phyloP scores from a whole-genome alignment of 2,329 filamentous ascomycete species.

The Fusarium tjaetaba region DNA sequence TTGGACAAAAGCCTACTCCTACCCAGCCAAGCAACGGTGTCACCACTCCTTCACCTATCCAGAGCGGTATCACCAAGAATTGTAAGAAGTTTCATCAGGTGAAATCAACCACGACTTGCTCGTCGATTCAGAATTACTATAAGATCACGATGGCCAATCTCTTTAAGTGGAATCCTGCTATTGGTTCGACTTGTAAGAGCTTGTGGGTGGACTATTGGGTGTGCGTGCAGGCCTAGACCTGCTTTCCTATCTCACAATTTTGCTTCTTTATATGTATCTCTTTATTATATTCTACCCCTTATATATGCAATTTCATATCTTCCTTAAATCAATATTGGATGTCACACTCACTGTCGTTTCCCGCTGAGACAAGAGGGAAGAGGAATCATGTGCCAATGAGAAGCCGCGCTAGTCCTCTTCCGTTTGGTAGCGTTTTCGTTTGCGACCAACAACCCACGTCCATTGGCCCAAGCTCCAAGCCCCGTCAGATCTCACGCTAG shows the following conservation, averaged over 20 bases:
- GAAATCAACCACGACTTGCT: not conserved
- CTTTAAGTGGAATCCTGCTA: conserved; percentile 14
- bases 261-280: too few species aligned
- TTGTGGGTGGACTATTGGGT: not conserved
- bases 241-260: too few species aligned
- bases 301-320: not conserved
- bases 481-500: not conserved
- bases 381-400: not conserved
- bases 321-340: not conserved
- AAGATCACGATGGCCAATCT: conserved; percentile 6
- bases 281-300: too few species aligned
- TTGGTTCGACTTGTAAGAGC: not conserved
- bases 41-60: not conserved
- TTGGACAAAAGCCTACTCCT: not conserved
- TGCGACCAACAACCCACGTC: not conserved
- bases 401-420: not conserved
- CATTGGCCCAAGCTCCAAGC: not conserved
- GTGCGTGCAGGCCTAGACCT: not conserved
- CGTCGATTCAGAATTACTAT: not conserved
- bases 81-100: not conserved
- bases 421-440: not conserved
- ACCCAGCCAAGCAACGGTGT: not conserved
- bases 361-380: not conserved
- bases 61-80: not conserved
- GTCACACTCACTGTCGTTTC: not conserved